Evolutionary conservation across 192 early-diverging fungal species (phyloP).

Genomic region (Entomortierella chlamydospora): DNA sequence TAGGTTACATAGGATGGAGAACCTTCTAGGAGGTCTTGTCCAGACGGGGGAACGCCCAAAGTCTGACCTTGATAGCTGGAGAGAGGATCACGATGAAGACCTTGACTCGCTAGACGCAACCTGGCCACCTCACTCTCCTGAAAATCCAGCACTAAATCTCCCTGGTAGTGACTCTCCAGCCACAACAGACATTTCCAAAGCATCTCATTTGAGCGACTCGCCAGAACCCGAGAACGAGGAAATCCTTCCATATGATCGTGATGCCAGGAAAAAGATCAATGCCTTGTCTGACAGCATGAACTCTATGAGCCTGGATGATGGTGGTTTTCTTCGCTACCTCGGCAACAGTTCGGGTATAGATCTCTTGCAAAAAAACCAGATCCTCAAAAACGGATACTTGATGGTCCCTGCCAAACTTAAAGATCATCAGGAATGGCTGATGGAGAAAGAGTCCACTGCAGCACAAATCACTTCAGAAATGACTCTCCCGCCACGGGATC

Average conservation of each 20-base stretch:
- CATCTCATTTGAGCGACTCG: neutral
- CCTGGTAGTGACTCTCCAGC: constrained; percentile 2
- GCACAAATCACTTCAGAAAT: constrained; percentile 22
- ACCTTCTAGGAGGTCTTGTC: constrained; percentile 68
- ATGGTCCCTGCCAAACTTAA: constrained; percentile 52
- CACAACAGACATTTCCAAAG: neutral
- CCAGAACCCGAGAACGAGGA: constrained; percentile 22
- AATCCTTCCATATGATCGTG: constrained; percentile 12
- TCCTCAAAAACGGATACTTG: constrained; percentile 62
- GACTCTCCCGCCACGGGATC: constrained; percentile 67
- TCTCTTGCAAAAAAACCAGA: constrained; percentile 73
- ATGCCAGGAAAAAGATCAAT: constrained; percentile 49
- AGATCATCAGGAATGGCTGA: constrained; percentile 27
- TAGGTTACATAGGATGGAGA: constrained; percentile 78
- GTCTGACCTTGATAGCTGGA: constrained; percentile 33
- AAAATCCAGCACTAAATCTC: constrained; percentile 1
- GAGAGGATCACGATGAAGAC: constrained; percentile 35
- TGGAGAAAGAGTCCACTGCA: constrained; percentile 20
- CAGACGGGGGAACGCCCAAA: constrained; percentile 59
- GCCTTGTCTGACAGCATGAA: constrained; percentile 68
- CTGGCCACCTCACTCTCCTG: constrained; percentile 40
- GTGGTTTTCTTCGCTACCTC: constrained; percentile 75
- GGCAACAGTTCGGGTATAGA: constrained; percentile 82
- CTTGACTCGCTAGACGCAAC: constrained; percentile 32
- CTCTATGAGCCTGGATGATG: constrained; percentile 74